Evolutionary conservation across 768 basidiomycete genomes (phyloP), one percentile per base, ranked within the genome.

Genomic region (Tylopilus sp.): DNA sequence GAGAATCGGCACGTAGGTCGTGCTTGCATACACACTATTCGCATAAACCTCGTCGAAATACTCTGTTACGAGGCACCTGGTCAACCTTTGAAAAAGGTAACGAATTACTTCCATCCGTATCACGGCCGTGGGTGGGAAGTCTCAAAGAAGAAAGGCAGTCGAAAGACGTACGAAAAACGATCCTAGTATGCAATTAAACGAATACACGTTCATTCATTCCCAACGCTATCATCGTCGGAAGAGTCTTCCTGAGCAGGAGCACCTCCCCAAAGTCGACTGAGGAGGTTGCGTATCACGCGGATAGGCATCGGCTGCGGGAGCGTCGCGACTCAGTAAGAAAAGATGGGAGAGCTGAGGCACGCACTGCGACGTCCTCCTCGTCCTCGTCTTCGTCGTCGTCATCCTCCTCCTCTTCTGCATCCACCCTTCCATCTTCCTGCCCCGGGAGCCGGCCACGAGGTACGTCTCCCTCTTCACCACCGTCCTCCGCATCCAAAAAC

Each of bases 211-310:
- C 38, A 48, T 26, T 22, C 46, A 36, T 22, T 40, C n/a, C 50
- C 56, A 22, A 44, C 31, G 31, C 31, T 31, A 13, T 31, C 62
- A 33, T 65, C 65, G 13, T 59, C 57, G 10, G 63, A 63, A 12
- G 63, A 65, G 21, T 63, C 61, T 24, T 58, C 56, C 24, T 33
- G 55, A 25, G 47, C 52, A 4, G 41, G 48, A 0, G 45, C 74
- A 62, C 67, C 64, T 34, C 76, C 82, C 80, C 82, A 87, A 56
- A 89, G 77, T 10, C 83, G 71, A 46, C 77, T 78, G 36, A 88
- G 53, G 8, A 88, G 68, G 59, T 82, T 84, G 12, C 83, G 74
- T 2, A 87, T 65, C 8, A 84, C 63, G 2, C 83, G 78, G 22
- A 81, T 66, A 11, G 84, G 84, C 62, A 88, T 70, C 4, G 83